Conservation (phyloP, 148 eudicot species). For the Polygonum maritimum region DNA sequence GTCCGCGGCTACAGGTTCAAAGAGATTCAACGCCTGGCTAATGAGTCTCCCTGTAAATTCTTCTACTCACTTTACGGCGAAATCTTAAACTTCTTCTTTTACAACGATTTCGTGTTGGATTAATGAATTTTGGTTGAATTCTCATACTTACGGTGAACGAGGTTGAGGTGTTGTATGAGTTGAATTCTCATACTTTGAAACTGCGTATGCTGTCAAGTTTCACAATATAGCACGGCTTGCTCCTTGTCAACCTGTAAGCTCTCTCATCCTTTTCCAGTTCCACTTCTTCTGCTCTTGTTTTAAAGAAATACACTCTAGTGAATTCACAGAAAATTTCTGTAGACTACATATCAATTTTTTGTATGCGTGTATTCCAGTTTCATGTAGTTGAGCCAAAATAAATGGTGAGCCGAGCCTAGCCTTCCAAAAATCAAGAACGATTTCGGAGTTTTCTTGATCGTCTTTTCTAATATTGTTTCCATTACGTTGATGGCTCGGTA, state of each 20-base stretch:
- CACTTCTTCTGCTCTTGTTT: background rate
- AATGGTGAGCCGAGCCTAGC: background rate
- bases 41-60: constrained; percentile 40
- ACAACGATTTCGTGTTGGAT: background rate
- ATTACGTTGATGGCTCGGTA: background rate
- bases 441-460: background rate
- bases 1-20: background rate
- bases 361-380: background rate
- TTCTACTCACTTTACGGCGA: too few species aligned
- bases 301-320: background rate
- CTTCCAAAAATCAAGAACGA: background rate
- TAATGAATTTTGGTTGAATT: background rate
- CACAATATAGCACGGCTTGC: constrained; percentile 91
- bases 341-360: background rate
- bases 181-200: constrained; percentile 96
- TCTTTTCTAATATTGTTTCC: background rate
- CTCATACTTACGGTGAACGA: constrained; percentile 75
- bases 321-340: background rate
- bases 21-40: constrained; percentile 35
- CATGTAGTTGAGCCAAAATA: background rate
- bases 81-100: too few species aligned
- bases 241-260: constrained; percentile 71
- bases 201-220: constrained; percentile 90
- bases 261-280: background rate
- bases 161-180: constrained; percentile 74